phyloP scores from a whole-genome alignment of 2,329 filamentous ascomycete genomes.

The Pestalotiopsis sp. region DNA sequence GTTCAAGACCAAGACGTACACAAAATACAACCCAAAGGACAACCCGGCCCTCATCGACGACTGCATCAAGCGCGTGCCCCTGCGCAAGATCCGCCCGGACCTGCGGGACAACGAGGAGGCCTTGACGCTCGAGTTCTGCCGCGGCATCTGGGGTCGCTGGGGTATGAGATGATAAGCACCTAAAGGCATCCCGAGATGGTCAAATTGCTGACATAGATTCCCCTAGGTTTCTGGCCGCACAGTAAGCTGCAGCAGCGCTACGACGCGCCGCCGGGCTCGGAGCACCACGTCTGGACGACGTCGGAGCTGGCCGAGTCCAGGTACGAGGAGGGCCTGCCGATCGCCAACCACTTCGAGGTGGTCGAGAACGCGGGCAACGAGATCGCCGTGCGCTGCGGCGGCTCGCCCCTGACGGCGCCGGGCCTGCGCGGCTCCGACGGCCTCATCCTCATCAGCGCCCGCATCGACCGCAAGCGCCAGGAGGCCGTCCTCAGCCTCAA shows the following conservation, averaged over 20 bases:
- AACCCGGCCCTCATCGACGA: slow-evolving; percentile 69
- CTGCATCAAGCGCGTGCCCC: slow-evolving; percentile 62
- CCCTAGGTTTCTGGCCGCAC: slow-evolving; percentile 48
- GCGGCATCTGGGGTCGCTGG: slow-evolving; percentile 67
- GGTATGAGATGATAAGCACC: slow-evolving; percentile 45
- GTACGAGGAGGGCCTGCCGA: slow-evolving; percentile 28
- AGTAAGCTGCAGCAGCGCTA: slow-evolving; percentile 33
- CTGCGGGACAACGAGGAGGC: slow-evolving; percentile 61
- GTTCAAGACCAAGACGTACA: slow-evolving; percentile 59
- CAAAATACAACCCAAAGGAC: slow-evolving; percentile 60
- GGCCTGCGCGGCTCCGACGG: slow-evolving; percentile 32
- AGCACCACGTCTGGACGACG: slow-evolving; percentile 31
- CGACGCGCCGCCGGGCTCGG: slow-evolving; percentile 31
- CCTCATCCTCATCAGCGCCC: slow-evolving; percentile 31
- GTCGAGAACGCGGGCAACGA: slow-evolving; percentile 30
- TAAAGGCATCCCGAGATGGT: not conserved
- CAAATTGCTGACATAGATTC: not conserved
- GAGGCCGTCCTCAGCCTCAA: slow-evolving; percentile 32
- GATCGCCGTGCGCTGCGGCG: slow-evolving; percentile 33
- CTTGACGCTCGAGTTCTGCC: slow-evolving; percentile 67
- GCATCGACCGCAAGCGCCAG: slow-evolving; percentile 30
- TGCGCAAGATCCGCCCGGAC: slow-evolving; percentile 66
- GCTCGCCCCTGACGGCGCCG: slow-evolving; percentile 26
- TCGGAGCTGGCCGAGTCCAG: slow-evolving; percentile 29
- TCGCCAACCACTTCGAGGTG: slow-evolving; percentile 37